Percentiles rank a stretch among this genome's conserved stretches.
Conservation (phyloP, 2,329 filamentous ascomycete species). For the Pyricularia grisea region DNA sequence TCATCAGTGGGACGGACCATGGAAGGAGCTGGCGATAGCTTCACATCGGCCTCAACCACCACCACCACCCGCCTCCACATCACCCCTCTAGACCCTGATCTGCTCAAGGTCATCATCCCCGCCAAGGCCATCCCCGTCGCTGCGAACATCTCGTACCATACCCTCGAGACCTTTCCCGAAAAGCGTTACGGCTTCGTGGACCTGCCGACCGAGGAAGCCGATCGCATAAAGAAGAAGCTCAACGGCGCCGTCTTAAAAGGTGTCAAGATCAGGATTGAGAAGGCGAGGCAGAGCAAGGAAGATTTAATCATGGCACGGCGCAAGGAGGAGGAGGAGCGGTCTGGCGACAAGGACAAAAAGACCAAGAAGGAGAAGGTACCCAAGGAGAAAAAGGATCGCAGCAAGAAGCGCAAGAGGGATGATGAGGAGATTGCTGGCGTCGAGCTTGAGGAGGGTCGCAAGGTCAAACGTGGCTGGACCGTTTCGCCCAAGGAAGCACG, state of each 20-base stretch:
- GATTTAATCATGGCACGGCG: slow-evolving; percentile 24
- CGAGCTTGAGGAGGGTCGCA: slow-evolving; percentile 62
- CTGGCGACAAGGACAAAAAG: slow-evolving; percentile 18
- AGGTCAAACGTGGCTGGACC: slow-evolving; percentile 86
- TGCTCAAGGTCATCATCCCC: slow-evolving; percentile 65
- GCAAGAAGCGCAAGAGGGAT: slow-evolving; percentile 41
- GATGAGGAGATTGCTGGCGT: slow-evolving; percentile 52
- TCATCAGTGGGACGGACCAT: background rate
- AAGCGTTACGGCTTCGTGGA: slow-evolving; percentile 85
- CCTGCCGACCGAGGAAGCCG: slow-evolving; percentile 69
- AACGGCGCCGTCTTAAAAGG: slow-evolving; percentile 81
- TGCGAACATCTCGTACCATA: slow-evolving; percentile 80
- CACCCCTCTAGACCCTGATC: slow-evolving; percentile 68
- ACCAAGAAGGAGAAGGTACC: slow-evolving; percentile 13
- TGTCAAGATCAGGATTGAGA: slow-evolving; percentile 74
- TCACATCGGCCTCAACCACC: background rate
- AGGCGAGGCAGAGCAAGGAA: slow-evolving; percentile 56
- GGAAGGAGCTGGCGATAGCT: background rate
- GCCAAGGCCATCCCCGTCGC: slow-evolving; percentile 56
- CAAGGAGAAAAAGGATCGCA: slow-evolving; percentile 14
- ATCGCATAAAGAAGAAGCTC: slow-evolving; percentile 85
- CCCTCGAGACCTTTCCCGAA: slow-evolving; percentile 79
- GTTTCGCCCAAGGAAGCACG: slow-evolving; percentile 42
- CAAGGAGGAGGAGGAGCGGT: background rate
- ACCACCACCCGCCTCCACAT: slow-evolving; percentile 64